These are phyloP conservation scores for Raddia distichophylla DNA, from an alignment of 176 grass and related monocot genomes.

Conservation along the genomic window DNA sequence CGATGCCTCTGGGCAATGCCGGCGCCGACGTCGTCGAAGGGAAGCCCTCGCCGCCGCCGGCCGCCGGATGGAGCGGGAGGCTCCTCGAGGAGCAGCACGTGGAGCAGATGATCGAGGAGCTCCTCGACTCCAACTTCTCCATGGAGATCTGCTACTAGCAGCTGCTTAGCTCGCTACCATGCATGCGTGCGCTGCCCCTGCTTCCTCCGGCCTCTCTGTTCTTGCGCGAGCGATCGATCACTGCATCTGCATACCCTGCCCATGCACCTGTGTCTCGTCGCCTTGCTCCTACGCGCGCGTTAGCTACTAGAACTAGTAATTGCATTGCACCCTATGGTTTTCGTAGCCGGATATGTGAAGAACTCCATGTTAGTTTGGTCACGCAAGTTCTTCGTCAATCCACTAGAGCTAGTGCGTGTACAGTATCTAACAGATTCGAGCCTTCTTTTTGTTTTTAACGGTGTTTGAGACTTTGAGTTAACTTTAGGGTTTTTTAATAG, in stretches of 20 bases:
- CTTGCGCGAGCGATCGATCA: background rate
- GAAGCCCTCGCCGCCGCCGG: background rate
- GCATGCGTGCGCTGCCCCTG: constrained; percentile 5
- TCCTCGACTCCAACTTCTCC: constrained; percentile 85
- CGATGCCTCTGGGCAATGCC: background rate
- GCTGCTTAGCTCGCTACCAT: background rate
- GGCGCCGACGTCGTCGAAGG: background rate
- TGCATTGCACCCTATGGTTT: background rate
- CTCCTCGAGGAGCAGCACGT: constrained; percentile 82
- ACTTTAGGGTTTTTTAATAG: background rate
- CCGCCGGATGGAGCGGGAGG: constrained; percentile 34
- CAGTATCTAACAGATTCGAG: constrained; percentile 8
- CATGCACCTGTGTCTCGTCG: background rate
- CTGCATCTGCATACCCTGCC: background rate
- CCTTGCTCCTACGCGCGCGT: background rate
- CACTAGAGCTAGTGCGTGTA: background rate
- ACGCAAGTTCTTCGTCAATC: background rate
- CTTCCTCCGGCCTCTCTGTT: background rate
- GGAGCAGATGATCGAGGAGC: constrained; percentile 95
- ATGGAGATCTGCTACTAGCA: constrained; percentile 76
- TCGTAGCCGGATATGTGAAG: background rate
- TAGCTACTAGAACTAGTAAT: background rate
- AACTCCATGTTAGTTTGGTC: constrained; percentile 1
- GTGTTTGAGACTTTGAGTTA: background rate
- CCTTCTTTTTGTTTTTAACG: background rate